Conservation (phyloP, 768 basidiomycete genomes). For the Clathrus columnatus region DNA sequence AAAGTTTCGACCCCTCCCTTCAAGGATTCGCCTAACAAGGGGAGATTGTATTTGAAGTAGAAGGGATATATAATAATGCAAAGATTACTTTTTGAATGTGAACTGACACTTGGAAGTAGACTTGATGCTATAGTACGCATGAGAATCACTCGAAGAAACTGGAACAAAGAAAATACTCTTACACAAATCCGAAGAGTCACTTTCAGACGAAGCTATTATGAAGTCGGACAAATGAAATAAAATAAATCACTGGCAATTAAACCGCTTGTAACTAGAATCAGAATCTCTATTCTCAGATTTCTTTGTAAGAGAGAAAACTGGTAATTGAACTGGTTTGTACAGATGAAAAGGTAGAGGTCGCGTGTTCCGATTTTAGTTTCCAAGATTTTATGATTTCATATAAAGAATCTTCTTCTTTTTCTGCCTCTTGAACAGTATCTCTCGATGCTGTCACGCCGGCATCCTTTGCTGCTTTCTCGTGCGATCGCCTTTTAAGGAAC, state of each 20-base stretch:
- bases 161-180: background rate
- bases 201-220: background rate
- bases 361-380: slow-evolving; percentile 30
- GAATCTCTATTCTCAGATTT: slow-evolving; percentile 1
- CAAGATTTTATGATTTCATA: slow-evolving; percentile 61
- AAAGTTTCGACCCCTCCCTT: background rate
- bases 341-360: background rate
- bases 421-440: slow-evolving; percentile 32
- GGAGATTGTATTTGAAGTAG: background rate
- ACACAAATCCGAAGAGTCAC: background rate
- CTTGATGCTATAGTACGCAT: background rate
- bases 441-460: slow-evolving; percentile 43
- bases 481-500: slow-evolving; percentile 58
- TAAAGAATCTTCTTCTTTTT: slow-evolving; percentile 41
- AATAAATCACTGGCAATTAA: too few relatives aligned
- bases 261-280: slow-evolving; percentile 3
- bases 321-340: background rate
- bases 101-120: background rate
- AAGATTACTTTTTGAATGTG: background rate
- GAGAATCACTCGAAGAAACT: background rate
- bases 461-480: slow-evolving; percentile 60
- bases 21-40: background rate
- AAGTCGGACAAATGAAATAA: background rate
- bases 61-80: background rate
- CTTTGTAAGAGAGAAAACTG: background rate